phyloP scores from a whole-genome alignment of 202 grass and related monocot species.

The Digitaria exilis region DNA sequence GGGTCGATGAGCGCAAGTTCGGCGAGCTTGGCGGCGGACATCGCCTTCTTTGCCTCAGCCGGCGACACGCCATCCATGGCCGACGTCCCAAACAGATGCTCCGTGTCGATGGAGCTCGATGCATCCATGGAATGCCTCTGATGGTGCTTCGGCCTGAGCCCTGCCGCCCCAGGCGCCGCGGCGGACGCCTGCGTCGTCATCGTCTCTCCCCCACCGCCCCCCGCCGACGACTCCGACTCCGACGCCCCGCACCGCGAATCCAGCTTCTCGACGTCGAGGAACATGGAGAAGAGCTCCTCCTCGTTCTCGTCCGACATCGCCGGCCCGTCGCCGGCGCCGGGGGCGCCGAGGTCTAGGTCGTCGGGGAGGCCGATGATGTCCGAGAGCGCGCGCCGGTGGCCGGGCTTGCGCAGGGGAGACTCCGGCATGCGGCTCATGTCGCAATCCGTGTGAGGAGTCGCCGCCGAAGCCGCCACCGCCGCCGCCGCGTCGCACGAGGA shows the following conservation, averaged over 20 bases:
- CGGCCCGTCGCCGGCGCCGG: conserved; percentile 50
- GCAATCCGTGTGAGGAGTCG: conserved; percentile 8
- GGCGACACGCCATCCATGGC: conserved; percentile 49
- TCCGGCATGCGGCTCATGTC: conserved; percentile 67
- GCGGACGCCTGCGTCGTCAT: not conserved
- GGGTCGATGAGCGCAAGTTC: conserved; percentile 77
- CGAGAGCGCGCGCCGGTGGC: conserved; percentile 62
- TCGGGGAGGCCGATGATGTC: conserved; percentile 69
- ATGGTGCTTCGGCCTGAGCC: conserved; percentile 56
- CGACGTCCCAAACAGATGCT: conserved; percentile 50
- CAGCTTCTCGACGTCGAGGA: conserved; percentile 58
- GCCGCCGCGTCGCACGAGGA: not conserved
- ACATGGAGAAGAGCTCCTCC: conserved; percentile 77
- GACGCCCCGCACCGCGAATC: conserved; percentile 41
- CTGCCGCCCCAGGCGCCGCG: not conserved
- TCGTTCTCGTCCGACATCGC: conserved; percentile 66
- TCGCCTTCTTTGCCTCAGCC: conserved; percentile 64
- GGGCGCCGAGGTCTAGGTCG: conserved; percentile 54
- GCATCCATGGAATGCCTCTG: conserved; percentile 84
- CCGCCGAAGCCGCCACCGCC: not conserved
- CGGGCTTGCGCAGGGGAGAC: conserved; percentile 20
- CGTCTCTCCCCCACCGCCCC: conserved; percentile 15
- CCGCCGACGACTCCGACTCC: conserved; percentile 28
- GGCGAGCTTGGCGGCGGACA: conserved; percentile 78
- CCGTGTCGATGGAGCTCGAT: conserved; percentile 48